Evolutionary conservation across 257 asterid genomes (phyloP).

Genomic region (Penstemon barbatus): DNA sequence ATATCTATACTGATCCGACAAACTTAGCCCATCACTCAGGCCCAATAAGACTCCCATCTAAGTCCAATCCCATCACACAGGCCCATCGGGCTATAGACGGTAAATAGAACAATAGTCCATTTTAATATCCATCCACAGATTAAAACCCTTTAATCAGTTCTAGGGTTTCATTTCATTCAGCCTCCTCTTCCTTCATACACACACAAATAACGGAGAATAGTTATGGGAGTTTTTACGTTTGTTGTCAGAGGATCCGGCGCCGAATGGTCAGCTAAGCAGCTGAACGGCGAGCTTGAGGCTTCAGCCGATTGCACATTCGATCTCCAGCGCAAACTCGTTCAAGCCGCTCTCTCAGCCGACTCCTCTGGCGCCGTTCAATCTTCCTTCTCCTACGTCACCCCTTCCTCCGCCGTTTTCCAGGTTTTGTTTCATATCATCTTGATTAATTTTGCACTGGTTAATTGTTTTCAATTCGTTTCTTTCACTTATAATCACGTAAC

Average conservation of each 20-base stretch:
- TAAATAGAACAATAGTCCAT: too few species aligned
- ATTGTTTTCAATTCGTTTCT: neutral
- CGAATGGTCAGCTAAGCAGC: slow-evolving; percentile 62
- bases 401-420: slow-evolving; percentile 85
- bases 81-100: too few species aligned
- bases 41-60: too few species aligned
- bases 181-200: too few species aligned
- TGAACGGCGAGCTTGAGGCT: slow-evolving; percentile 59
- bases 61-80: too few species aligned
- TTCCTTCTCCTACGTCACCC: slow-evolving; percentile 68
- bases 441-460: neutral
- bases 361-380: slow-evolving; percentile 79
- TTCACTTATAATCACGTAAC: neutral
- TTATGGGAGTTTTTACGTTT: slow-evolving; percentile 60
- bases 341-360: slow-evolving; percentile 62
- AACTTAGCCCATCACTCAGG: too few species aligned
- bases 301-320: slow-evolving; percentile 46
- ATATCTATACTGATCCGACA: too few species aligned
- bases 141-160: too few species aligned
- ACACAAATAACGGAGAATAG: too few species aligned
- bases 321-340: slow-evolving; percentile 84
- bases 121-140: too few species aligned
- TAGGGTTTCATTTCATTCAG: too few species aligned
- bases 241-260: slow-evolving; percentile 49
- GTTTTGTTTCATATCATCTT: slow-evolving; percentile 32